phyloP scores from a whole-genome alignment of 2,329 filamentous ascomycete genomes.

The Pseudogymnoascus sp. region DNA sequence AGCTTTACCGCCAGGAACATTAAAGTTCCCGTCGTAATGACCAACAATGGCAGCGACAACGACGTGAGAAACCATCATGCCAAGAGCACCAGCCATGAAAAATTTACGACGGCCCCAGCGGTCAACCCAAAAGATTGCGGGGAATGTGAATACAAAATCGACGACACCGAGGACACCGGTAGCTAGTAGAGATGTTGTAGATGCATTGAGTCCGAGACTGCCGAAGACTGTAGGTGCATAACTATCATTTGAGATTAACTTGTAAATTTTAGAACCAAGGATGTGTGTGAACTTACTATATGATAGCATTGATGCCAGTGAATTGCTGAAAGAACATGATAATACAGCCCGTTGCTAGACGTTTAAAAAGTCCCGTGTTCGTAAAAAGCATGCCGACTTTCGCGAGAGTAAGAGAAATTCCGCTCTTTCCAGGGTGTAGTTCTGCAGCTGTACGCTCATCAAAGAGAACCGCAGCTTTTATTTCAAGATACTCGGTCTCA shows the following conservation, averaged over 20 bases:
- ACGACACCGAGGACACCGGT: constrained; percentile 62
- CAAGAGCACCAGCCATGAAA: constrained; percentile 52
- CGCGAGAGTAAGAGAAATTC: background rate
- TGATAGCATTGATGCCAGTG: constrained; percentile 23
- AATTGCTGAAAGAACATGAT: constrained; percentile 35
- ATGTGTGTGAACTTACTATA: constrained; percentile 11
- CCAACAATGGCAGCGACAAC: constrained; percentile 58
- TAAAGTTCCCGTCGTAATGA: constrained; percentile 22
- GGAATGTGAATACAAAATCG: constrained; percentile 57
- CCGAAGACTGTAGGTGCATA: constrained; percentile 33
- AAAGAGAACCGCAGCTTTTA: constrained; percentile 23
- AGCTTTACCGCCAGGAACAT: background rate
- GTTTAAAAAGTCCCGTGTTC: constrained; percentile 16
- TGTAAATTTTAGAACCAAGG: background rate
- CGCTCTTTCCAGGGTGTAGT: constrained; percentile 28
- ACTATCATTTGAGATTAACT: background rate
- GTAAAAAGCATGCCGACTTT: constrained; percentile 11
- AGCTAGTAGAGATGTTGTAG: constrained; percentile 47
- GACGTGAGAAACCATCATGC: constrained; percentile 49
- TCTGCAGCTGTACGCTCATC: constrained; percentile 43
- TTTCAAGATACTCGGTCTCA: constrained; percentile 25
- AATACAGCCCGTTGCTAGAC: constrained; percentile 29
- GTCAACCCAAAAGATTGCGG: constrained; percentile 55
- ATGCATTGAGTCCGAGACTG: constrained; percentile 33
- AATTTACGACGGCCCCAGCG: constrained; percentile 51